Percentiles rank a stretch among this genome's conserved stretches.
phyloP scores from a whole-genome alignment of 139 green algal species.

The Eudorina sp. region DNA sequence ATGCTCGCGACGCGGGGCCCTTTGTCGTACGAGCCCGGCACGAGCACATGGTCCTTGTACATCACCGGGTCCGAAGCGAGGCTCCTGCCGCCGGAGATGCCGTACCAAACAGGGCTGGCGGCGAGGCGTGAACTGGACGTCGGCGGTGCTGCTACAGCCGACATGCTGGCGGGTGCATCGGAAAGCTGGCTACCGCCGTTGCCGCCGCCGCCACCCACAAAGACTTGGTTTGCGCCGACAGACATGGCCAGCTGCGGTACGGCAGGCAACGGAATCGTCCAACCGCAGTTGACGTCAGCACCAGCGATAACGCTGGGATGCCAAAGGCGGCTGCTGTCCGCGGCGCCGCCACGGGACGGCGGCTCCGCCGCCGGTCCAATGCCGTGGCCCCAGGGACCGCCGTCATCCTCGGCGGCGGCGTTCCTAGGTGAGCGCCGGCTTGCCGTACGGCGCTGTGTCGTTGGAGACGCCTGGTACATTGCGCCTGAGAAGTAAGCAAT shows the following conservation, averaged over 20 bases:
- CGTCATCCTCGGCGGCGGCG: neutral
- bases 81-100: neutral
- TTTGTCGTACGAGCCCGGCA: neutral
- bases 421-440: neutral
- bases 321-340: too few relatives aligned
- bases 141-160: too few relatives aligned
- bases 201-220: too few relatives aligned
- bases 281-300: too few relatives aligned
- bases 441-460: constrained; percentile 21
- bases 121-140: neutral
- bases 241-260: too few relatives aligned
- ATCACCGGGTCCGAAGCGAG: neutral
- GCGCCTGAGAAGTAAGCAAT: constrained; percentile 23
- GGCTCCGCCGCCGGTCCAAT: neutral
- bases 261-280: neutral
- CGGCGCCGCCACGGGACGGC: neutral
- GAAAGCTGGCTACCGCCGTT: too few relatives aligned
- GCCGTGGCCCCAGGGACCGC: too few relatives aligned
- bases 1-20: neutral
- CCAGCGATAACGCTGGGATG: too few relatives aligned
- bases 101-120: too few relatives aligned
- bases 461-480: neutral
- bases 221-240: too few relatives aligned
- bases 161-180: too few relatives aligned
- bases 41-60: constrained; percentile 36